Evolutionary conservation across 495 filamentous ascomycete species (phyloP).

Genomic region (Neurospora sp.): DNA sequence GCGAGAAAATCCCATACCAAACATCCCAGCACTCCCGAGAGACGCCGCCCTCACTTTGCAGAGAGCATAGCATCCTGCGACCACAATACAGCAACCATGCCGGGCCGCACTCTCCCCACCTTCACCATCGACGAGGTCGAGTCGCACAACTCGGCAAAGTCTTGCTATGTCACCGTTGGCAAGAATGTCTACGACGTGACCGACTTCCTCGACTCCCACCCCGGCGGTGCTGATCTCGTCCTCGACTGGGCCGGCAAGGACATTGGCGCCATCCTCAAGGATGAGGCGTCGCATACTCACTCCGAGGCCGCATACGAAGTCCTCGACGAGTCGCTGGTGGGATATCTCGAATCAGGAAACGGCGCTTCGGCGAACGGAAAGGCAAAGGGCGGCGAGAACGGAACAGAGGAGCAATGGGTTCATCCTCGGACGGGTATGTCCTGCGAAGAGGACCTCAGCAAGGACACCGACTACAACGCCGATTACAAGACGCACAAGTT

Average conservation of each 20-base stretch:
- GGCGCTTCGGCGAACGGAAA: conserved; percentile 20
- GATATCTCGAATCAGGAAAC: conserved; percentile 53
- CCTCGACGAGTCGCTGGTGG: conserved; percentile 66
- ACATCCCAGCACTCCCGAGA: neutral
- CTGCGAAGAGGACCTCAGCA: conserved; percentile 70
- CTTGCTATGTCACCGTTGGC: conserved; percentile 88
- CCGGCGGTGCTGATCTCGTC: conserved; percentile 81
- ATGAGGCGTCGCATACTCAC: conserved; percentile 74
- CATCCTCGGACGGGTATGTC: conserved; percentile 78
- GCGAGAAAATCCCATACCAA: neutral
- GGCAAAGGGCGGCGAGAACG: conserved; percentile 13
- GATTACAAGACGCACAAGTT: conserved; percentile 90
- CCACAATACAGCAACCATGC: conserved; percentile 20
- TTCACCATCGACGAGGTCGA: conserved; percentile 69
- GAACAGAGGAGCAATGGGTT: conserved; percentile 21
- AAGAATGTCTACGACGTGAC: conserved; percentile 92
- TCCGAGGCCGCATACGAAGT: conserved; percentile 90
- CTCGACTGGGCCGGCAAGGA: conserved; percentile 88
- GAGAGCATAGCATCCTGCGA: neutral
- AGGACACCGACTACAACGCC: conserved; percentile 61
- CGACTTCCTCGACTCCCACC: conserved; percentile 76
- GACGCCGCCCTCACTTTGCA: neutral
- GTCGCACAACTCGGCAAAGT: conserved; percentile 66
- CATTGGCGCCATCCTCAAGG: conserved; percentile 68
- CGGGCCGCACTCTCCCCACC: conserved; percentile 59